Evolutionary conservation across 441 rosid genomes (phyloP).

Genomic region (Erysimum pusillum): DNA sequence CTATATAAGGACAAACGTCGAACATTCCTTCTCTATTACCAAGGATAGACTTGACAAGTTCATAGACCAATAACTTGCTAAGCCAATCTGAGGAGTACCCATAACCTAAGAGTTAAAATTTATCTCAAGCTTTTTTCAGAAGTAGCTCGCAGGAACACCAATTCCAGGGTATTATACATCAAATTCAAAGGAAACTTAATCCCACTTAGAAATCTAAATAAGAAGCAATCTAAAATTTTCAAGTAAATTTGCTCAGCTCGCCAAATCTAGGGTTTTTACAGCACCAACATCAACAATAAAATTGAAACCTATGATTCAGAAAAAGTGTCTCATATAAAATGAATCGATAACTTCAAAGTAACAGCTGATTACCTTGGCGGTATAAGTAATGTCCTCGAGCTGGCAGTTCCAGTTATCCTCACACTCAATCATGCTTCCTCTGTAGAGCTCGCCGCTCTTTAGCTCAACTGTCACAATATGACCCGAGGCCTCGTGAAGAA

Average conservation of each 20-base stretch:
- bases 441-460: conserved; percentile 93
- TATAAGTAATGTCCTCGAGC: conserved; percentile 91
- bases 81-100: neutral
- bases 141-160: neutral
- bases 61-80: neutral
- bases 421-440: conserved; percentile 98
- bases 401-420: conserved; percentile 99
- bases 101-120: neutral
- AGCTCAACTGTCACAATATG: conserved; percentile 97
- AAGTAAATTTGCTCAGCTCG: neutral
- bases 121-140: neutral
- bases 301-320: neutral
- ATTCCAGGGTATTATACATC: neutral
- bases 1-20: neutral
- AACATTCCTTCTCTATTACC: neutral
- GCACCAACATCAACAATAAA: neutral
- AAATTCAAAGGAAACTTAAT: neutral
- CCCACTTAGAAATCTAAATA: neutral
- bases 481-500: conserved; percentile 94
- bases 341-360: neutral
- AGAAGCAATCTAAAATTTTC: neutral
- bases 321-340: neutral
- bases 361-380: conserved; percentile 68
- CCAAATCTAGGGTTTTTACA: conserved; percentile 45
- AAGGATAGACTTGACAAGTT: neutral